Evolutionary conservation across 2,329 filamentous ascomycete species (phyloP), one percentile per base, ranked within the genome.

Genomic region (Scortechinia acanthostroma): DNA sequence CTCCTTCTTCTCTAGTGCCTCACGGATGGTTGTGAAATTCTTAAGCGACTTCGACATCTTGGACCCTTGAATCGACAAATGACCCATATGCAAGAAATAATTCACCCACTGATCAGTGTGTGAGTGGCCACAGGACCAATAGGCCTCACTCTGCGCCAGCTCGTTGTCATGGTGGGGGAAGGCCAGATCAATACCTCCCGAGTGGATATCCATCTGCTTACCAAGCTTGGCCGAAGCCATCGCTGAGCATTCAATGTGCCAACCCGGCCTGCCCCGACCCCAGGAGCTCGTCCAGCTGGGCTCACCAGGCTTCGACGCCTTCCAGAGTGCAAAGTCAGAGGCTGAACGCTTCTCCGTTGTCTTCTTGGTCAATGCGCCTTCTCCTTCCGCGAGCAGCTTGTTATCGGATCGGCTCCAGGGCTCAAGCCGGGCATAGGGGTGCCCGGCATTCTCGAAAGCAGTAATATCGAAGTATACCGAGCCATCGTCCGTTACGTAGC

Each of bases 41-140:
- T 97, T 96, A 47, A 97, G 66, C 15, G 83, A 89, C 64, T 97
- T 97, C 47, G 86, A 91, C 91, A 97, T 97, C 63, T 97, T 97
- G 19, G 83, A 88, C 0, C 91, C 91, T 21, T 85, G 80, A 47
- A 97, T 96, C 4, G 83, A 86, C 42, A 96, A 66, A 60, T 97
- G 91, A 0, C 91, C 91, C 85, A 94, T 96, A 59, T 96, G 91
- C 15, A 96, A 60, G 66, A 96, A 97, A 66, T 96, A 95, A 59
- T 93, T 95, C 43, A 95, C 87, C 91, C 91, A 95, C 48, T 88
- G 88, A 53, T 77, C 73, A n/a, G n/a, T n/a, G 53, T 74, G 70
- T 42, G 61, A 65, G 58, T 74, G 35, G 17, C 6, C 17, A 19
- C 20, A 17, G 10, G 25, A 10, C 54, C 55, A 94, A 62, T 88